Conservation (phyloP, 2,329 filamentous ascomycete species). For the Penicillium sp. region DNA sequence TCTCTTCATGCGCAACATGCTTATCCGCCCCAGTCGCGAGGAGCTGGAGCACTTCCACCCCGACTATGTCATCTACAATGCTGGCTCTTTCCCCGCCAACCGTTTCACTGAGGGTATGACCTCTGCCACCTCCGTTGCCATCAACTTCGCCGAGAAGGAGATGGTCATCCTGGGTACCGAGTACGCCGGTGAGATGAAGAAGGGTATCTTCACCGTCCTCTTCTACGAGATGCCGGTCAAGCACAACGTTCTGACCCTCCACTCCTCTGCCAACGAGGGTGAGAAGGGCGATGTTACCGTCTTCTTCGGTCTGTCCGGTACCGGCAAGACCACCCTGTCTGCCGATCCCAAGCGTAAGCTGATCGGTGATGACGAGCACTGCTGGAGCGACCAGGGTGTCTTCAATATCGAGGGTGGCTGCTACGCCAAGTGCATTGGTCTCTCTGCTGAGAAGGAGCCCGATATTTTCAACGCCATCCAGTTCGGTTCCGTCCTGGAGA, state of each 20-base stretch:
- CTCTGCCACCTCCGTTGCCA: slow-evolving; percentile 91
- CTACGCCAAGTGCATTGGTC: slow-evolving; percentile 97
- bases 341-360: slow-evolving; percentile 93
- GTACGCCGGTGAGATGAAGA: slow-evolving; percentile 97
- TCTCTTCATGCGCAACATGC: slow-evolving; percentile 99
- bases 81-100: slow-evolving; percentile 96
- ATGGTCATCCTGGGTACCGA: slow-evolving; percentile 99
- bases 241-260: slow-evolving; percentile 96
- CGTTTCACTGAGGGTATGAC: slow-evolving; percentile 98
- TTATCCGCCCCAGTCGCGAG: slow-evolving; percentile 85
- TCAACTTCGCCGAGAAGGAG: slow-evolving; percentile 99
- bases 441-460: slow-evolving; percentile 97
- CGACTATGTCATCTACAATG: slow-evolving; percentile 99
- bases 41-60: slow-evolving; percentile 97
- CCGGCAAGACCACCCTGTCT: slow-evolving; percentile 96
- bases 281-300: slow-evolving; percentile 92
- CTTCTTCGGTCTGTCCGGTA: slow-evolving; percentile 98
- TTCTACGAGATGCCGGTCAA: slow-evolving; percentile 99
- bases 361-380: slow-evolving; percentile 99
- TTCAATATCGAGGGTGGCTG: slow-evolving; percentile 99
- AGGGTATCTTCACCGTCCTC: slow-evolving; percentile 96
- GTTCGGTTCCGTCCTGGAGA: slow-evolving; percentile 96
- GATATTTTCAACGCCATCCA: slow-evolving; percentile 95
- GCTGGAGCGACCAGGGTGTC: slow-evolving; percentile 93
- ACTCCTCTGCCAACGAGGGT: slow-evolving; percentile 98